Base-by-base conservation (phyloP, 352 stramenopile species). In the Globisporangium solare region DNA sequence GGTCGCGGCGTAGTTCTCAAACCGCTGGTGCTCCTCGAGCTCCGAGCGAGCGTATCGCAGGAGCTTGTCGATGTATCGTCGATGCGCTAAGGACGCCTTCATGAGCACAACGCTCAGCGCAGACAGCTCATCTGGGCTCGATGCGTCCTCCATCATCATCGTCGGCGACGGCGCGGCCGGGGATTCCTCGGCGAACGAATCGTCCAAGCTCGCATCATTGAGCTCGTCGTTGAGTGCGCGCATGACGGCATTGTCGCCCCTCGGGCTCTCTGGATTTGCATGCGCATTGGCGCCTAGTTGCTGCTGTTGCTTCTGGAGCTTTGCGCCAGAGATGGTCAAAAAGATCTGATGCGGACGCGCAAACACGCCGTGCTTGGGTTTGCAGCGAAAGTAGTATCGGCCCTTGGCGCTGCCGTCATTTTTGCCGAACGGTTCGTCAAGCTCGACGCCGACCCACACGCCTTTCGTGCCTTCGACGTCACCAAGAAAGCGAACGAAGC, bases 401-500 rank as follows among this genome's bases (percentile, higher is more conserved):
- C 79, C 83, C 66, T 91, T 94, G 40, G 90, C 76, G 39, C 79
- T 89, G 46, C 83, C 83, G 63, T 94, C 83, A 58, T 94, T 94
- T 57, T 94, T 94, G 27, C 83, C 83, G 21, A 73, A 75, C 0
- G 83, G 68, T 50, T 88, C 73, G 32, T 94, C 82, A 24, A 94
- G 71, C 52, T 94, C 79, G 31, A 94, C 74, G 51, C 83, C 83
- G 20, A 94, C 67, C 83, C 83, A 94, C 13, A 74, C 45, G 22
- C 79, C 82, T 59, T 83, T 88, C n/a, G 78, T 72, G 46, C 79
- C 70, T 14, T 77, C 70, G 40, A 94, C 84, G 40, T 92, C 76
- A 17, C 84, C 84, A 31, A 88, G 47, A 61, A 83, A 94, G 0
- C 82, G 82, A 54, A 94, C 84, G 55, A 84, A 84, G 0, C 84